Evolutionary conservation across 306 rosid genomes (phyloP).

Genomic region (Acacia acuminata): DNA sequence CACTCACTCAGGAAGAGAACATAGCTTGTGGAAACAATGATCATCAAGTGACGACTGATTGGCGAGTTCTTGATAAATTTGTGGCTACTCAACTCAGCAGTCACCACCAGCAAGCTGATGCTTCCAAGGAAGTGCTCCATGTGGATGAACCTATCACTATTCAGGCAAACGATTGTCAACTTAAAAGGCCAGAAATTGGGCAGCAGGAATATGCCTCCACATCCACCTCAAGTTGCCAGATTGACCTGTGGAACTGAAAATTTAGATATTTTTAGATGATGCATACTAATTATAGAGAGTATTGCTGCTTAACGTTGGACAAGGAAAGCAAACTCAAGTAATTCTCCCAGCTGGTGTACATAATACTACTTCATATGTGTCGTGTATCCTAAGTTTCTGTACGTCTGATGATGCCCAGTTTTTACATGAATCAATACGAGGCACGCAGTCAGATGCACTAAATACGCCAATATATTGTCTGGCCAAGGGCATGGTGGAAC

Average conservation of each 20-base stretch:
- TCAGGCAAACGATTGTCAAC: conserved; percentile 34
- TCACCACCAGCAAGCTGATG: conserved; percentile 48
- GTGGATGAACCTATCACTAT: conserved; percentile 44
- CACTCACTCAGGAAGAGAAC: conserved; percentile 53
- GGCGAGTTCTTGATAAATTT: conserved; percentile 79
- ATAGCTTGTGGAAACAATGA: conserved; percentile 38
- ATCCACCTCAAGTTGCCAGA: conserved; percentile 65
- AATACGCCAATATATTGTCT: conserved; percentile 3
- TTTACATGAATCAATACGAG: conserved; percentile 8
- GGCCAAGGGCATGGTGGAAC: conserved; percentile 25
- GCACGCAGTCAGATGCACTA: conserved; percentile 13
- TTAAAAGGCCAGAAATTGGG: conserved; percentile 38
- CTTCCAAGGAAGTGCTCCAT: conserved; percentile 23
- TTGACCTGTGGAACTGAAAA: conserved; percentile 76
- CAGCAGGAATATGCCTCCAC: conserved; percentile 58
- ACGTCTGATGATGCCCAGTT: conserved; percentile 15
- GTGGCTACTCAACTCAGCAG: conserved; percentile 81
- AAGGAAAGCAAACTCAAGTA: conserved; percentile 2
- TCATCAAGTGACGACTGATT: conserved; percentile 60
- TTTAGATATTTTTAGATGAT: conserved; percentile 29
- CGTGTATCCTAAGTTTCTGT: conserved; percentile 30
- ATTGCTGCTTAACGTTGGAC: conserved; percentile 19
- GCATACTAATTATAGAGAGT: conserved; percentile 51
- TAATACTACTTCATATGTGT: conserved; percentile 33
- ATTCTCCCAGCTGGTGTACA: conserved; percentile 52